Evolutionary conservation across 2,329 filamentous ascomycete species (phyloP).

Genomic region (Neonectria punicea): DNA sequence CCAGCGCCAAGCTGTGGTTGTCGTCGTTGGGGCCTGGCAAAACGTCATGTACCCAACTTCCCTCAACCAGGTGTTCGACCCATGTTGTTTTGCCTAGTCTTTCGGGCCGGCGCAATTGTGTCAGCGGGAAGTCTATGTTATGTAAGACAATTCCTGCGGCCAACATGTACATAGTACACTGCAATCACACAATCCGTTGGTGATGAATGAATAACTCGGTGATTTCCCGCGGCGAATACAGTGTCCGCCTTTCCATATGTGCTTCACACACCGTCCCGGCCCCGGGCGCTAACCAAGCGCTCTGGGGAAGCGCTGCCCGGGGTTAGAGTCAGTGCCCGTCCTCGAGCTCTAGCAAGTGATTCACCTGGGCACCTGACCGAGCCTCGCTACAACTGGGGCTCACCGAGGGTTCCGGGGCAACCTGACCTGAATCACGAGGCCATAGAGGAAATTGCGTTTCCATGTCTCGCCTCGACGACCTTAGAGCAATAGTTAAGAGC

Average conservation of each 20-base stretch:
- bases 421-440: slow-evolving; percentile 41
- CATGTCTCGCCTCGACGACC: slow-evolving; percentile 6
- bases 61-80: not conserved
- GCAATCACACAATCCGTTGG: slow-evolving; percentile 28
- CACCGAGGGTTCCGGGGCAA: slow-evolving; percentile 40
- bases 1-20: slow-evolving; percentile 26
- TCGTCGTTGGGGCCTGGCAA: slow-evolving; percentile 16
- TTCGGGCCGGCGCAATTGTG: slow-evolving; percentile 27
- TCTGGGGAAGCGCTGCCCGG: slow-evolving; percentile 5
- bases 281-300: slow-evolving; percentile 18
- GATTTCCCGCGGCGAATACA: slow-evolving; percentile 17
- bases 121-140: slow-evolving; percentile 36
- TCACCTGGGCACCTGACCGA: slow-evolving; percentile 34
- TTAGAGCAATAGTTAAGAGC: not conserved
- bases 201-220: slow-evolving; percentile 11
- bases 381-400: slow-evolving; percentile 29
- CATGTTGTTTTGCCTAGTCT: slow-evolving; percentile 1
- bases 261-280: slow-evolving; percentile 15
- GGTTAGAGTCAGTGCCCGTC: slow-evolving; percentile 13
- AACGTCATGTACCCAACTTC: slow-evolving; percentile 34
- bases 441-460: slow-evolving; percentile 27
- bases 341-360: slow-evolving; percentile 15
- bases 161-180: slow-evolving; percentile 19
- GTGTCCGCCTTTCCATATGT: not conserved
- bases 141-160: slow-evolving; percentile 39